These are phyloP conservation scores for Flammula alnicola DNA, from an alignment of 1,284 basidiomycete species.

Conservation along the genomic window DNA sequence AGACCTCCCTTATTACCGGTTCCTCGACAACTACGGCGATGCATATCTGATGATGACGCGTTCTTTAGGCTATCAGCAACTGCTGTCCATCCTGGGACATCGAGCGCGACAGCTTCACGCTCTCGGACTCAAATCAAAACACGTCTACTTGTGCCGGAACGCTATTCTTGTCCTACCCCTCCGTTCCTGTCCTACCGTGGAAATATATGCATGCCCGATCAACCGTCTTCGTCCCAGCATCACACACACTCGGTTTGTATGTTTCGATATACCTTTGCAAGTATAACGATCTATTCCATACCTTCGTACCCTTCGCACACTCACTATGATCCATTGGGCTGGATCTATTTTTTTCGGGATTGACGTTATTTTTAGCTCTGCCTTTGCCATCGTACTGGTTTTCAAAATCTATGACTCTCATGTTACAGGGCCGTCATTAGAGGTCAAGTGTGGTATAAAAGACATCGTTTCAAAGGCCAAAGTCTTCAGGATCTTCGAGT, in stretches of 20 bases:
- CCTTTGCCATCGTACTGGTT: conserved; percentile 6
- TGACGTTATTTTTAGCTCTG: conserved; percentile 12
- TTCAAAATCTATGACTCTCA: background rate
- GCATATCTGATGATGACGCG: conserved; percentile 8
- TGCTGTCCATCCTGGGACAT: conserved; percentile 12
- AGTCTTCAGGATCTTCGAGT: conserved; percentile 19
- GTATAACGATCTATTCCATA: conserved; percentile 1
- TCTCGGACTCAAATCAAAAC: conserved; percentile 3
- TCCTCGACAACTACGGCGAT: background rate
- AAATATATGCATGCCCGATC: background rate
- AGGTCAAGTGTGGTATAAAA: conserved; percentile 15
- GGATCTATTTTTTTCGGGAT: conserved; percentile 8
- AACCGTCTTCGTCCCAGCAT: conserved; percentile 8
- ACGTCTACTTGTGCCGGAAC: too few species aligned
- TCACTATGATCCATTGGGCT: conserved; percentile 9
- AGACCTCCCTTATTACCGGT: background rate
- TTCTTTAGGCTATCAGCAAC: conserved; percentile 9
- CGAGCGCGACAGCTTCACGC: conserved; percentile 10
- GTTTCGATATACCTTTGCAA: conserved; percentile 9
- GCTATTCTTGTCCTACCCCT: conserved; percentile 1
- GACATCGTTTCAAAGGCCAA: conserved; percentile 1
- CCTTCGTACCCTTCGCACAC: conserved; percentile 15
- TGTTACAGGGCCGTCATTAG: background rate
- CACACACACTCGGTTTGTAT: conserved; percentile 9
- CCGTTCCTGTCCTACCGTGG: conserved; percentile 1